Base-by-base conservation (phyloP, 2,329 filamentous ascomycete genomes). In the Xylariaceae sp. region DNA sequence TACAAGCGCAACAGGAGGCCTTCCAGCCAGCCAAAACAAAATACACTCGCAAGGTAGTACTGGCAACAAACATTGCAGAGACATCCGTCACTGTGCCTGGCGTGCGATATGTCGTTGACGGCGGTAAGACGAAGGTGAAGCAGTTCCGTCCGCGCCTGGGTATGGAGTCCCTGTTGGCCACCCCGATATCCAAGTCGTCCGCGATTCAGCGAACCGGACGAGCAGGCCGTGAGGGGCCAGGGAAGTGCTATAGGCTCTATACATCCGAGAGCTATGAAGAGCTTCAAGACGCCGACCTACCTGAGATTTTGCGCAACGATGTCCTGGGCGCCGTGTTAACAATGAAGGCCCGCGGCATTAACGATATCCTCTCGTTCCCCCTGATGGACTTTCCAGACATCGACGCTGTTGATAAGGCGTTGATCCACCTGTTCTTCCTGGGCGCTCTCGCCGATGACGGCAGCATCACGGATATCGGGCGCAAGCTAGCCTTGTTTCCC, bases 31-130 rank as follows among this genome's bases (percentile, higher is more conserved):
- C 89, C 18, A 84, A 84, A 50, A 82, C 85, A 2, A 79, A 80
- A n/a, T 82, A 80, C 50, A 95, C 91, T 0, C 83, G 94, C 36
- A 97, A 97, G 68, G 81, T 97, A 10, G 92, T 99, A 0, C 77
- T 99, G 0, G 88, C 92, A 0, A 99, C 94, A 11, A 99, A 99
- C 67, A 97, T 99, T 64, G 94, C 94, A n/a, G 94, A 99, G 71
- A 97, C 94, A 0, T 97, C 94, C 1, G 89, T 99, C 54, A 99
- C 94, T 0, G 92, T 99, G 0, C 89, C 93, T 0, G 94, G 94
- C 2, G 92, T 99, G 6, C 85, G 91, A 4, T 94, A 89, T 63
- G 93, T 99, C 8, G 82, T 99, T 16, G 94, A 99, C 68, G 89
- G 89, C 50, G 94, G 94, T 39, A 97, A 97, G 66, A 90, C 89